Conservation (phyloP, 345 rosid genomes). For the Moricandia arvensis region DNA sequence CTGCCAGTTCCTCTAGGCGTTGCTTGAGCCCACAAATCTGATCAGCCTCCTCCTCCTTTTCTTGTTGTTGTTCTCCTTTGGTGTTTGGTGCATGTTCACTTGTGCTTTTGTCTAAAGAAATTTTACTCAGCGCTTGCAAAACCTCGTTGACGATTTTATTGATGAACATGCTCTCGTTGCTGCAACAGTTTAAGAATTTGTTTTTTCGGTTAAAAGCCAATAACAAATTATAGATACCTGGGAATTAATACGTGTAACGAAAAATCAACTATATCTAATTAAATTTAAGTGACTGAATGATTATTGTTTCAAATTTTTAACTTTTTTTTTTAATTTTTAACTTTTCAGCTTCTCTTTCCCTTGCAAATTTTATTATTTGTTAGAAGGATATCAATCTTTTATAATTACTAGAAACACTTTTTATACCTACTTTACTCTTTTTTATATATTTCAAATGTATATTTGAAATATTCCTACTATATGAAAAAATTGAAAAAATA, state of each 20-base stretch:
- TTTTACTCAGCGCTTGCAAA: background rate
- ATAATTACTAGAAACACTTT: background rate
- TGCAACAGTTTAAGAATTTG: background rate
- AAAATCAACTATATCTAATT: background rate
- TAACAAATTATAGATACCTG: background rate
- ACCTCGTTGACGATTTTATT: background rate
- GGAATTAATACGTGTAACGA: background rate
- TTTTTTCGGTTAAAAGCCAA: background rate
- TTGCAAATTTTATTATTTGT: background rate
- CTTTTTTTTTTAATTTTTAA: too few species aligned
- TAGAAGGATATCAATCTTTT: background rate
- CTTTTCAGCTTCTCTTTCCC: background rate
- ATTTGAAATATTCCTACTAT: too few species aligned
- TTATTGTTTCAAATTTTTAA: background rate
- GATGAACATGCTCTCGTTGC: background rate
- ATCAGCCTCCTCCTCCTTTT: background rate
- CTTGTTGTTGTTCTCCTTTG: background rate
- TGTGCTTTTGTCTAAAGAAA: background rate
- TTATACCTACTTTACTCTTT: background rate
- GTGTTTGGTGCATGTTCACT: background rate
- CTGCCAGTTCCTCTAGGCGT: slow-evolving; percentile 6
- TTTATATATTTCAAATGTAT: background rate
- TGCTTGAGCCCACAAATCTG: slow-evolving; percentile 5
- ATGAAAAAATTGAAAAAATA: background rate
- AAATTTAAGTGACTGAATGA: background rate